These are phyloP conservation scores for Trichoderma citrinoviride DNA, from an alignment of 2,329 filamentous ascomycete species.

Conservation along the genomic window DNA sequence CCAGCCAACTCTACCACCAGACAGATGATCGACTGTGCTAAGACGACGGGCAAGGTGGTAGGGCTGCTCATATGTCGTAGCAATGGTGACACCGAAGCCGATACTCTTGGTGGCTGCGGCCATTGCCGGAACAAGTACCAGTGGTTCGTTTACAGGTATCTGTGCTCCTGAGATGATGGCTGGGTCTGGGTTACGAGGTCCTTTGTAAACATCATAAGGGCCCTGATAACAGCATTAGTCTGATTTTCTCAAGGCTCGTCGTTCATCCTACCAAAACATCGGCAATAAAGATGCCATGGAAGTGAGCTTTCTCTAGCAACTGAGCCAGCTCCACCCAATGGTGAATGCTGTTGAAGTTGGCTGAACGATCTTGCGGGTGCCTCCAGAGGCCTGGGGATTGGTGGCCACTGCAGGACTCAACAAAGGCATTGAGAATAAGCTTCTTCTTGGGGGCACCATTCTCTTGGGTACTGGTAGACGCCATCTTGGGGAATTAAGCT, in stretches of 20 bases:
- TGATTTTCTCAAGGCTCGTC: neutral
- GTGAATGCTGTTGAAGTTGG: constrained; percentile 57
- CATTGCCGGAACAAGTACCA: constrained; percentile 62
- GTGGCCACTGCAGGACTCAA: constrained; percentile 43
- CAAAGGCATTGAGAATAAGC: constrained; percentile 44
- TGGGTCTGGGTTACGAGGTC: constrained; percentile 49
- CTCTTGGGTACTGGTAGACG: neutral
- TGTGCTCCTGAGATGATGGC: constrained; percentile 62
- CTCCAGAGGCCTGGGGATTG: constrained; percentile 52
- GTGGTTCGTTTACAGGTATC: constrained; percentile 69
- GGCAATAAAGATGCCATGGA: constrained; percentile 66
- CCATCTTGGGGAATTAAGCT: neutral
- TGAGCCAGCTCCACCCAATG: constrained; percentile 57
- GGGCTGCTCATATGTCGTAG: constrained; percentile 67
- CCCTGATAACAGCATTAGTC: constrained; percentile 35
- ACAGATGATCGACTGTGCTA: constrained; percentile 65
- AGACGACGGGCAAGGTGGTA: constrained; percentile 65
- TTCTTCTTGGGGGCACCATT: constrained; percentile 34
- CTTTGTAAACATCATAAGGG: constrained; percentile 68
- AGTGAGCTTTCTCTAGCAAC: constrained; percentile 47
- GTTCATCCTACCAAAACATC: constrained; percentile 46
- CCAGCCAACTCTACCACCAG: constrained; percentile 53
- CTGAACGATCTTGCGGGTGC: constrained; percentile 62
- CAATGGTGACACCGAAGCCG: constrained; percentile 66
- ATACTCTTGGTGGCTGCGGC: constrained; percentile 64